Conservation (phyloP, 148 eudicot species). For the Talinum fruticosum region DNA sequence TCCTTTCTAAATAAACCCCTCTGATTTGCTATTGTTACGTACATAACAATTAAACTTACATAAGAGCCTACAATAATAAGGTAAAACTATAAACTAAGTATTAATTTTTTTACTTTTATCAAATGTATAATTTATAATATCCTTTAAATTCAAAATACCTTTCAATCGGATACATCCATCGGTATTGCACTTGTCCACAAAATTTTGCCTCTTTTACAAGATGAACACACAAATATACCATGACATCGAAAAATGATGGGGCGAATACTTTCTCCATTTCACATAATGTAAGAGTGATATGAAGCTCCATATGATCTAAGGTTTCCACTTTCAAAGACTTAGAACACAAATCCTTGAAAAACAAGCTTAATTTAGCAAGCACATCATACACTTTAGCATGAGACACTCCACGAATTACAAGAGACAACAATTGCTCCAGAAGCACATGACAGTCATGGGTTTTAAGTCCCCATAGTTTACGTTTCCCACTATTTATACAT, state of each 20-base stretch:
- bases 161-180: slow-evolving; percentile 1
- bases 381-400: slow-evolving; percentile 3
- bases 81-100: too few species aligned
- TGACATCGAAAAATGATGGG: slow-evolving; percentile 4
- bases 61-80: too few species aligned
- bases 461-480: slow-evolving; percentile 10
- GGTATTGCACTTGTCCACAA: not conserved
- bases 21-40: not conserved
- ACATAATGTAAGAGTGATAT: not conserved
- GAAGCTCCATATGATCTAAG: not conserved
- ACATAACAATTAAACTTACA: not conserved
- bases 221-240: slow-evolving; percentile 17
- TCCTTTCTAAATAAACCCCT: not conserved
- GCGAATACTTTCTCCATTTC: slow-evolving; percentile 5
- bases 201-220: slow-evolving; percentile 6
- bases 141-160: not conserved
- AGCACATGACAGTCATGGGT: slow-evolving; percentile 15
- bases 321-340: not conserved
- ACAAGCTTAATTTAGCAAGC: not conserved
- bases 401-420: slow-evolving; percentile 8
- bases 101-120: too few species aligned
- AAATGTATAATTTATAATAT: not conserved
- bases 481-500: slow-evolving; percentile 13
- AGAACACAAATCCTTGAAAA: not conserved
- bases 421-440: slow-evolving; percentile 2